A percentile compares a stretch with the other conserved stretches of the same genome.
Conservation (phyloP, 331 rosid genomes). For the Dryas integrifolia region DNA sequence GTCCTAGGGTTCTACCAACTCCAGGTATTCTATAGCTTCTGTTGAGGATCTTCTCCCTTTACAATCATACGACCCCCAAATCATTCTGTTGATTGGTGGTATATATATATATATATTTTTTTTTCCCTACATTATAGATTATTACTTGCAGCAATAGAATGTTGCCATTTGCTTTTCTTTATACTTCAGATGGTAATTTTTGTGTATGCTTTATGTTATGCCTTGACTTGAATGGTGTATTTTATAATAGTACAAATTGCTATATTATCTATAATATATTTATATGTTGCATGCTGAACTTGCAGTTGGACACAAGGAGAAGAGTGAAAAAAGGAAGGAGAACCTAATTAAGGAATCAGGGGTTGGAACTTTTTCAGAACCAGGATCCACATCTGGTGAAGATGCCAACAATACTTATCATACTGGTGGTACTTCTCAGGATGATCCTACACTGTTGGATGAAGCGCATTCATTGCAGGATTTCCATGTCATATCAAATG, state of each 20-base stretch:
- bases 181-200: not conserved
- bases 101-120: not conserved
- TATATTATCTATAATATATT: not conserved
- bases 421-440: slow-evolving; percentile 16
- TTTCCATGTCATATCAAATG: slow-evolving; percentile 24
- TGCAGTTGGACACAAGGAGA: slow-evolving; percentile 42
- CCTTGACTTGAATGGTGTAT: slow-evolving; percentile 2
- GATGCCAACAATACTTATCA: slow-evolving; percentile 5
- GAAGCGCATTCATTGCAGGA: slow-evolving; percentile 8
- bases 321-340: slow-evolving; percentile 15
- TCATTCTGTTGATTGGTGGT: not conserved
- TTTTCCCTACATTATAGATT: not conserved
- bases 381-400: slow-evolving; percentile 28
- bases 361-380: slow-evolving; percentile 15
- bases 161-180: not conserved
- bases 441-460: slow-evolving; percentile 24
- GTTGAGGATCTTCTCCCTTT: not conserved
- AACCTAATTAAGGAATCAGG: slow-evolving; percentile 21
- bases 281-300: slow-evolving; percentile 13
- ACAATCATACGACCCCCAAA: not conserved
- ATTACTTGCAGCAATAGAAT: not conserved
- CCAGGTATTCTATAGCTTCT: slow-evolving; percentile 31
- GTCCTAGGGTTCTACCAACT: slow-evolving; percentile 9
- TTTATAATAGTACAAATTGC: not conserved
- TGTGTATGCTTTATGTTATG: not conserved